A percentile compares a stretch with the other conserved stretches of the same genome.
Evolutionary conservation across 805 yeast genomes (phyloP).

Genomic region (Pichia kluyveri): DNA sequence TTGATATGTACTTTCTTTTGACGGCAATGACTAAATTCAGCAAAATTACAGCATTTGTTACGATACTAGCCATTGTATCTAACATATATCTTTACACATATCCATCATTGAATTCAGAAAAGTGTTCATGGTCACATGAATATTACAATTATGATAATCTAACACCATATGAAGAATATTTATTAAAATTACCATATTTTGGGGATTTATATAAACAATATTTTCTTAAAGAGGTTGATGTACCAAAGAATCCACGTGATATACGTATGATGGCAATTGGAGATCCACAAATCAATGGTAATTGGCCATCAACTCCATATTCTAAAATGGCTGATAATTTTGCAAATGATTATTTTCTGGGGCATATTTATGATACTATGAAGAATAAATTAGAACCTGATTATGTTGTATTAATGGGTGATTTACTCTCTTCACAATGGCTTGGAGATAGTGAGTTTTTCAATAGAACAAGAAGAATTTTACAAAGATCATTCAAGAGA

Average conservation of each 20-base stretch:
- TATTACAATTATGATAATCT: conserved; percentile 17
- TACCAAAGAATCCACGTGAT: conserved; percentile 10
- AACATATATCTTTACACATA: conserved; percentile 68
- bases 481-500: conserved; percentile 58
- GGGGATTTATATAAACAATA: conserved; percentile 27
- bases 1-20: not conserved
- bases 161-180: conserved; percentile 4
- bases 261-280: conserved; percentile 78
- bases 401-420: conserved; percentile 88
- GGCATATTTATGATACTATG: conserved; percentile 72
- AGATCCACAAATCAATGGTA: conserved; percentile 95
- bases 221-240: conserved; percentile 12
- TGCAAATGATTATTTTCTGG: conserved; percentile 85
- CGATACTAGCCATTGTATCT: conserved; percentile 34
- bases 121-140: conserved; percentile 53
- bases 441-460: conserved; percentile 79
- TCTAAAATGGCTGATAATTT: conserved; percentile 70
- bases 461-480: conserved; percentile 67
- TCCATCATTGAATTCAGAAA: conserved; percentile 48
- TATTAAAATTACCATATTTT: conserved; percentile 23
- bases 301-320: conserved; percentile 61
- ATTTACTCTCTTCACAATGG: conserved; percentile 91
- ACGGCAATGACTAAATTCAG: not conserved
- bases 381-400: conserved; percentile 56
- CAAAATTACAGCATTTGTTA: conserved; percentile 19